Percentiles rank a stretch among this genome's conserved stretches.
These are phyloP conservation scores for Takashimella koratensis DNA, from an alignment of 1,284 basidiomycete species.

Conservation along the genomic window DNA sequence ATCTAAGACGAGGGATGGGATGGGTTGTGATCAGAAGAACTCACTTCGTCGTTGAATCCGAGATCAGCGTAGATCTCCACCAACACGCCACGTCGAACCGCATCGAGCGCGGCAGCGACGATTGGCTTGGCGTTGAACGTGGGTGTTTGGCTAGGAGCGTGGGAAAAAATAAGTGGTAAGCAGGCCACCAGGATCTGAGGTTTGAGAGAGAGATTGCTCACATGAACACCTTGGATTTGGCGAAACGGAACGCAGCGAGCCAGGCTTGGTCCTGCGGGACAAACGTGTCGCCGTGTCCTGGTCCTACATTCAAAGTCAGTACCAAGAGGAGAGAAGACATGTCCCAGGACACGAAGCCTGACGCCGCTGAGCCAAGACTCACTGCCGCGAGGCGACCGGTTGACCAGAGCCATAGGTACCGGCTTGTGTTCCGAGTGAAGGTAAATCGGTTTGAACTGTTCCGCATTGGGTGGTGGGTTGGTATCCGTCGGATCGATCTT, in stretches of 20 bases:
- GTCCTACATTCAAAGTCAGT: conserved; percentile 9
- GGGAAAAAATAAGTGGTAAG: neutral
- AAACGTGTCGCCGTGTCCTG: conserved; percentile 30
- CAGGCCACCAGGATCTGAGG: neutral
- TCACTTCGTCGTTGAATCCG: conserved; percentile 58
- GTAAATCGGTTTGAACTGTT: conserved; percentile 52
- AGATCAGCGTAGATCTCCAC: conserved; percentile 62
- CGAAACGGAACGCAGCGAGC: conserved; percentile 64
- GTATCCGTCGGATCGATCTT: conserved; percentile 16
- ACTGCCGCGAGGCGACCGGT: conserved; percentile 60
- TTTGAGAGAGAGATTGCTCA: conserved; percentile 28
- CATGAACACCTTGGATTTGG: conserved; percentile 64
- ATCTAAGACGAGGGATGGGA: too few species aligned
- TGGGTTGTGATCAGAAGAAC: too few species aligned
- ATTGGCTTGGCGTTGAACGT: conserved; percentile 67
- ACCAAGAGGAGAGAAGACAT: too few species aligned
- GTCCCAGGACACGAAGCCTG: too few species aligned
- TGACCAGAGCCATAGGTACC: conserved; percentile 67
- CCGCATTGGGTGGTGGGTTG: conserved; percentile 16
- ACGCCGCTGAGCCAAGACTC: too few species aligned
- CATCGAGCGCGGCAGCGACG: conserved; percentile 59
- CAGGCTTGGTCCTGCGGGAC: conserved; percentile 65
- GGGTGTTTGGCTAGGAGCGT: conserved; percentile 56
- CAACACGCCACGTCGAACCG: conserved; percentile 61
- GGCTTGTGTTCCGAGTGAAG: conserved; percentile 58